Conservation (phyloP, 192 early-diverging fungal genomes). For the Glomus cerebriforme region DNA sequence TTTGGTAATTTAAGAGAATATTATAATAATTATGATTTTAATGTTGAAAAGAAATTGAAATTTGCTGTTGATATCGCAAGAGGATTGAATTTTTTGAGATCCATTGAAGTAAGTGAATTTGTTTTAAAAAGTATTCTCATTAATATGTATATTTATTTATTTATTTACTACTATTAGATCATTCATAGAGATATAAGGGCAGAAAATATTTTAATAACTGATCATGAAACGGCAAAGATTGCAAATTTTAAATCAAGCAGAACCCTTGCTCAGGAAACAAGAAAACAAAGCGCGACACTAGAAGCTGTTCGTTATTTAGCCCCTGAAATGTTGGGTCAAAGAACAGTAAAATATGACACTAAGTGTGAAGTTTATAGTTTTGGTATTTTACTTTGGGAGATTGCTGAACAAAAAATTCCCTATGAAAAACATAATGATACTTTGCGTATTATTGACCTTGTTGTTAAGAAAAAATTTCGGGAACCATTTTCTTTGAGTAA, state of each 20-base stretch:
- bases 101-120: constrained; percentile 4
- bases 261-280: not conserved
- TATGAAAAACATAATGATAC: not conserved
- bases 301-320: constrained; percentile 15
- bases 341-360: not conserved
- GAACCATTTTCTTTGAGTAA: too few relatives aligned
- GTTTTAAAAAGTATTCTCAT: too few relatives aligned
- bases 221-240: constrained; percentile 28
- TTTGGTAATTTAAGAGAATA: constrained; percentile 32
- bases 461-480: too few relatives aligned
- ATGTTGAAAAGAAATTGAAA: constrained; percentile 31
- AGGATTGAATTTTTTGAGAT: constrained; percentile 42
- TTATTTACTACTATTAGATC: not conserved
- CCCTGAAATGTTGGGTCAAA: constrained; percentile 3
- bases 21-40: constrained; percentile 31
- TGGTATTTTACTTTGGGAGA: constrained; percentile 25
- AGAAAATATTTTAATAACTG: constrained; percentile 24
- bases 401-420: constrained; percentile 13
- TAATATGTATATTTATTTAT: too few relatives aligned
- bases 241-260: constrained; percentile 40
- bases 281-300: not conserved
- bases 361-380: constrained; percentile 28
- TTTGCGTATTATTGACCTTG: too few relatives aligned
- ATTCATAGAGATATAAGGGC: constrained; percentile 34
- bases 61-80: constrained; percentile 41